Evolutionary conservation across 2,329 filamentous ascomycete genomes (phyloP).

Genomic region (Botryosphaeria agaves): DNA sequence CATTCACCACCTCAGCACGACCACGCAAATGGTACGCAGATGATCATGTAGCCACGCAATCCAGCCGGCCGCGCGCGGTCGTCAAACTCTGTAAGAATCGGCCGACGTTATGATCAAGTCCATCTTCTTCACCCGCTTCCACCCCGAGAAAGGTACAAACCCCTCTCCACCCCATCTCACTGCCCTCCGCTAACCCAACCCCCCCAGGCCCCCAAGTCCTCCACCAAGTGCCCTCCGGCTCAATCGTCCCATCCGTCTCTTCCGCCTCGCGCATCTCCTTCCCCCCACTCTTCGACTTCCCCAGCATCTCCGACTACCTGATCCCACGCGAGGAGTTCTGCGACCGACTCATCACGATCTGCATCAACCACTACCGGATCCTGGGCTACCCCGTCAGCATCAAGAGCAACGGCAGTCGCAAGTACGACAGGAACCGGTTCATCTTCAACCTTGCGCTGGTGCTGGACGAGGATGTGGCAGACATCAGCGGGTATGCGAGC

Average conservation of each 20-base stretch:
- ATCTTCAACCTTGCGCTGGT: conserved; percentile 96
- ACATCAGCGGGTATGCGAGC: conserved; percentile 65
- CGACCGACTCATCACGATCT: conserved; percentile 71
- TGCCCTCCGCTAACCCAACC: background rate
- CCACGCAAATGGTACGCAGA: no score
- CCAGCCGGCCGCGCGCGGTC: no score
- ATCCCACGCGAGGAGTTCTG: conserved; percentile 92
- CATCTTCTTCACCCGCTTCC: conserved; percentile 51
- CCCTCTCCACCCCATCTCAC: background rate
- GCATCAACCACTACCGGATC: conserved; percentile 58
- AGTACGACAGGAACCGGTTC: conserved; percentile 86
- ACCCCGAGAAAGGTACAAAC: conserved; percentile 38
- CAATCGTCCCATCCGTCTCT: conserved; percentile 26
- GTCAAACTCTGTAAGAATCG: no score
- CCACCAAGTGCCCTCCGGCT: conserved; percentile 45
- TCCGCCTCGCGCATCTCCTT: conserved; percentile 18
- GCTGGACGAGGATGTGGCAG: conserved; percentile 44
- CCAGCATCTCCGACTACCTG: conserved; percentile 76
- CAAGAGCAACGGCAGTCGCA: conserved; percentile 47
- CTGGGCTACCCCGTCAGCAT: conserved; percentile 84
- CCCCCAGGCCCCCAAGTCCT: conserved; percentile 41
- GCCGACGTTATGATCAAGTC: conserved; percentile 50
- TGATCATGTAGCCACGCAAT: no score
- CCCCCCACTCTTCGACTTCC: conserved; percentile 64
- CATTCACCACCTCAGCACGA: no score